Conservation (phyloP, 352 stramenopile species). For the Phytophthora europaea region DNA sequence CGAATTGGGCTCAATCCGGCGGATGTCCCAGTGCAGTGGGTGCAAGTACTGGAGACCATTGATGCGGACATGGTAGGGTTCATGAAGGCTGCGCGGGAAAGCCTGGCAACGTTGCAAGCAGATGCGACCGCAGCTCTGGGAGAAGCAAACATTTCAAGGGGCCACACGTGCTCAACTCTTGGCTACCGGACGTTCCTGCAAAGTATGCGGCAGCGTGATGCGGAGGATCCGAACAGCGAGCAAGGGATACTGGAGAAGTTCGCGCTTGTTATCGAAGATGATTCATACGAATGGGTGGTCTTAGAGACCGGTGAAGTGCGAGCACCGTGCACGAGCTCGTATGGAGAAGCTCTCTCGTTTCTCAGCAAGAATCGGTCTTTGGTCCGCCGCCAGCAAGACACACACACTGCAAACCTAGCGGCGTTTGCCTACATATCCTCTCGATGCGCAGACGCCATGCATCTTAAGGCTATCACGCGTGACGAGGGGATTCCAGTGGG, state of each 20-base stretch:
- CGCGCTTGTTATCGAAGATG: slow-evolving; percentile 58
- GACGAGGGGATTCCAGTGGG: slow-evolving; percentile 45
- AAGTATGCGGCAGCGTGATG: slow-evolving; percentile 33
- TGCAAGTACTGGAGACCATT: slow-evolving; percentile 66
- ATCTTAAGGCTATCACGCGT: slow-evolving; percentile 43
- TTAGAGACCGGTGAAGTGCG: slow-evolving; percentile 54
- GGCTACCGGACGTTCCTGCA: slow-evolving; percentile 67
- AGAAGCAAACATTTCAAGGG: slow-evolving; percentile 45
- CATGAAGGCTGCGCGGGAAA: slow-evolving; percentile 51
- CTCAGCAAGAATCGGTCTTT: slow-evolving; percentile 30
- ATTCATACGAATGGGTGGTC: slow-evolving; percentile 46
- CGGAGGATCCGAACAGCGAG: neutral
- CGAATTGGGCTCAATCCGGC: slow-evolving; percentile 62
- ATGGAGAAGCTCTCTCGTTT: slow-evolving; percentile 36
- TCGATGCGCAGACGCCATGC: slow-evolving; percentile 48
- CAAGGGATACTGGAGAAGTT: slow-evolving; percentile 51
- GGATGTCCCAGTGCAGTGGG: slow-evolving; percentile 73
- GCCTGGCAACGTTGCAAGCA: slow-evolving; percentile 42
- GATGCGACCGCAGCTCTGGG: slow-evolving; percentile 49
- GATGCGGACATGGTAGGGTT: slow-evolving; percentile 58
- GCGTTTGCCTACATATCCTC: slow-evolving; percentile 47
- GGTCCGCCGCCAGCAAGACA: slow-evolving; percentile 39
- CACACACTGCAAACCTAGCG: slow-evolving; percentile 40
- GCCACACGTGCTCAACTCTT: slow-evolving; percentile 61
- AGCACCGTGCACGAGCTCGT: slow-evolving; percentile 42